Evolutionary conservation across 179 eudicot species (phyloP), one percentile per base, ranked within the genome.

Genomic region (Silene noctiflora): DNA sequence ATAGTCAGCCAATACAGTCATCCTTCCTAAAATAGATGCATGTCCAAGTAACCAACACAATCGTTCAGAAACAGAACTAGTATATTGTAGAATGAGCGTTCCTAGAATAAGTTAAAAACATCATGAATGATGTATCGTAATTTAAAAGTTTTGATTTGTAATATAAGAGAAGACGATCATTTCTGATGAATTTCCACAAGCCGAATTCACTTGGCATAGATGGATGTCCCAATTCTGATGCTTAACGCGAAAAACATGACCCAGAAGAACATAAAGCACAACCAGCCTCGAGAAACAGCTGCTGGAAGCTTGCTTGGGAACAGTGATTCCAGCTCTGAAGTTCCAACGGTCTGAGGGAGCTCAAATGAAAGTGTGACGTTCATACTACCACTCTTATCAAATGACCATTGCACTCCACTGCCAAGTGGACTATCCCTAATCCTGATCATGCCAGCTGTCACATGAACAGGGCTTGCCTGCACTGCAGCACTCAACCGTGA

Each of bases 361-460:
- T 89, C 92, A 67, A 91, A 88, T 7, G 96, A 93, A 63, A 96
- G 85, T 31, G 85, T 64, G 17, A 96, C 77, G 72, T 77, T 88
- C 82, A 90, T 70, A 60, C 74, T 83, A 17, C 85, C 85, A 53
- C 79, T 73, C 89, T 93, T 96, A 29, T 85, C 83, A 61, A 85
- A 75, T 4, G 88, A 82, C 90, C 86, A 84, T 72, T 81, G 82
- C 21, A 81, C 64, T 12, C 78, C 89, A 51, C 72, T 78, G 2
- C 75, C 85, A 17, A 69, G 61, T 46, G 82, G 76, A 69, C 77
- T 29, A 55, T 91, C 85, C 67, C 87, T 85, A 75, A 93, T 87
- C 69, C 83, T 88, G 74, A 93, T 81, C 85, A 93, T 85, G 62
- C 97, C 97, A 71, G 99, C 88, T 61, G 90, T 89, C 58, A 96